phyloP scores from a whole-genome alignment of 1,139 yeast species.

The Suhomyces choctaworum region DNA sequence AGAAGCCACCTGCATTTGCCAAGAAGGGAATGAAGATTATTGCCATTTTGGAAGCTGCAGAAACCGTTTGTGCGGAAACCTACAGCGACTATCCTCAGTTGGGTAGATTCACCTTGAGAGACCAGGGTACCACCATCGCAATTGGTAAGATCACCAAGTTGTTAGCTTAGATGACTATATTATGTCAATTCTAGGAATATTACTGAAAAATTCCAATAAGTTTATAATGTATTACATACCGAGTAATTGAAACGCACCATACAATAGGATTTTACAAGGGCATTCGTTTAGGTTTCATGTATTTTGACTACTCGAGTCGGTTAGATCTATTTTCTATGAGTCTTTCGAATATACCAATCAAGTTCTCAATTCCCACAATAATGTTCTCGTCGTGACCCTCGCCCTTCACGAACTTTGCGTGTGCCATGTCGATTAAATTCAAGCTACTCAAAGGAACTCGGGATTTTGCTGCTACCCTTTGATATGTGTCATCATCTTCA shows the following conservation, averaged over 20 bases:
- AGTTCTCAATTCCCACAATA: constrained; percentile 63
- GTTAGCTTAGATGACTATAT: constrained; percentile 31
- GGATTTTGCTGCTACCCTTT: constrained; percentile 18
- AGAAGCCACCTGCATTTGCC: constrained; percentile 97
- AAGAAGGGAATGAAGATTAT: constrained; percentile 98
- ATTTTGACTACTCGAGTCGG: too few species aligned
- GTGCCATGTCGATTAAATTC: constrained; percentile 87
- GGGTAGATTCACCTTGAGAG: constrained; percentile 97
- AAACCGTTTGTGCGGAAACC: constrained; percentile 91
- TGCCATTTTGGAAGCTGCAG: constrained; percentile 82
- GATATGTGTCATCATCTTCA: constrained; percentile 11
- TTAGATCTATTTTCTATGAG: constrained; percentile 12
- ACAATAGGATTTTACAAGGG: too few species aligned
- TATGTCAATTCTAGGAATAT: too few species aligned
- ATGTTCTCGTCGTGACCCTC: constrained; percentile 72
- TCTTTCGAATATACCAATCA: constrained; percentile 46
- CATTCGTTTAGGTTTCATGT: too few species aligned
- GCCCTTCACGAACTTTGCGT: constrained; percentile 64
- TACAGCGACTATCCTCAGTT: constrained; percentile 90
- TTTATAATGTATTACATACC: too few species aligned
- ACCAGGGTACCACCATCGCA: constrained; percentile 97
- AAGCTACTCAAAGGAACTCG: constrained; percentile 51
- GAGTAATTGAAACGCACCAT: too few species aligned
- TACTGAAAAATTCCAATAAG: too few species aligned
- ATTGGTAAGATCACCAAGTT: constrained; percentile 92